These are phyloP conservation scores for Ampelomyces quisqualis DNA, from an alignment of 2,329 filamentous ascomycete genomes.

Conservation along the genomic window DNA sequence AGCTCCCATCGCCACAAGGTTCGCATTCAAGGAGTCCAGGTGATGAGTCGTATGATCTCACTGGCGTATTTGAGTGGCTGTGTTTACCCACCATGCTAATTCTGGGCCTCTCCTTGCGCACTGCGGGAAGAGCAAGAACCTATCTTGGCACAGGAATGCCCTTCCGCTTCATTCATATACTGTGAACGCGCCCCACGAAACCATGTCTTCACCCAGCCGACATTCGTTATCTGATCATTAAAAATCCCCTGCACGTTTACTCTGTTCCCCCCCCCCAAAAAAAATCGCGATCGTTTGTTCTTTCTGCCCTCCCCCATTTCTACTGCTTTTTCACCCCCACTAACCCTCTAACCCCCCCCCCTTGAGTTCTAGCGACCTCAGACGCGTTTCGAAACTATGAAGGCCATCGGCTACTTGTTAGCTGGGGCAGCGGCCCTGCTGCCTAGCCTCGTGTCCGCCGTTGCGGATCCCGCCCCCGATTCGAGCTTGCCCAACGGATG, in stretches of 20 bases:
- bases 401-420: constrained; percentile 18
- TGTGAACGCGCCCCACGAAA: neutral
- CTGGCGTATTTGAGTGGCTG: neutral
- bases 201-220: neutral
- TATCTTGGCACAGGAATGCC: constrained; percentile 9
- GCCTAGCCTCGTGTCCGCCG: constrained; percentile 4
- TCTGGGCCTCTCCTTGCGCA: constrained; percentile 2
- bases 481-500: constrained; percentile 9
- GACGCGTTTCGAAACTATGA: constrained; percentile 10
- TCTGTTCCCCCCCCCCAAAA: neutral
- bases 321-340: neutral
- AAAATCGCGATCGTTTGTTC: neutral
- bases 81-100: neutral
- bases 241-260: neutral
- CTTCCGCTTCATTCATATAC: neutral
- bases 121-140: neutral
- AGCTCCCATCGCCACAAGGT: too few relatives aligned
- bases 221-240: constrained; percentile 2
- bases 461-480: constrained; percentile 4
- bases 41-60: too few relatives aligned
- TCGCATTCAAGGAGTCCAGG: too few relatives aligned
- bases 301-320: neutral
- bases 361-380: neutral
- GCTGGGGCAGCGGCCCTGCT: constrained; percentile 18
- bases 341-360: neutral